Evolutionary conservation across 345 rosid species (phyloP), one percentile per base, ranked within the genome.

Genomic region (Populus deltoides): DNA sequence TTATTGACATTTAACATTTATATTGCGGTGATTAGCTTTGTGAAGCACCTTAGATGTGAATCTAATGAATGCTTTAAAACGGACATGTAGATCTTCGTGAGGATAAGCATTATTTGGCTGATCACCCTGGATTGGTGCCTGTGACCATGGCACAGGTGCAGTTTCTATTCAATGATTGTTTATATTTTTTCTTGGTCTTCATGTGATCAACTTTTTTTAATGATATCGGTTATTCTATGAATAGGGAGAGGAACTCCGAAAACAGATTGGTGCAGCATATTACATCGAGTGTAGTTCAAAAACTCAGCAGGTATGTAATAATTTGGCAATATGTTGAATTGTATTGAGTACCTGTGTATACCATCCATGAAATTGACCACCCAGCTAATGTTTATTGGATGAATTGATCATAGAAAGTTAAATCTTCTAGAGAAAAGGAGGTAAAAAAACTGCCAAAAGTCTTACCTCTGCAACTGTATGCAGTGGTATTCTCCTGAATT

Each of bases 261-360:
- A 91, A 86, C 92, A 89, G 80, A 92, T 96, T 74, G 99, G 97
- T 38, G 99, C 99, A 2, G 84, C 92, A 67, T 96, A 88, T 84
- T 96, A 93, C 85, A 86, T 92, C 38, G 99, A 96, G 79, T 96
- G 99, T 88, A 96, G 99, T 91, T 96, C 98, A 43, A 96, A 93
- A 89, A 93, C 99, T 83, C 99, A 92, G 86, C 99, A 92, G 98
- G 99, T 93, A 82, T 74, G 71, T 36, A 57, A 31, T 66, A 55
- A 39, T 74, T 71, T 78, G 70, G 70, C n/a, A 27, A 72, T 39
- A 55, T 31, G 77, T 70, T 75, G 24, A 65, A 53, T 7, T 76
- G 5, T 36, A 9, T 70, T 4, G 24, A 55, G 16, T 25, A 22
- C 53, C 53, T 8, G 17, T 31, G 63, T 29, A 27, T 78, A 3